phyloP scores from a whole-genome alignment of 768 basidiomycete species.

The Lentinula boryana region DNA sequence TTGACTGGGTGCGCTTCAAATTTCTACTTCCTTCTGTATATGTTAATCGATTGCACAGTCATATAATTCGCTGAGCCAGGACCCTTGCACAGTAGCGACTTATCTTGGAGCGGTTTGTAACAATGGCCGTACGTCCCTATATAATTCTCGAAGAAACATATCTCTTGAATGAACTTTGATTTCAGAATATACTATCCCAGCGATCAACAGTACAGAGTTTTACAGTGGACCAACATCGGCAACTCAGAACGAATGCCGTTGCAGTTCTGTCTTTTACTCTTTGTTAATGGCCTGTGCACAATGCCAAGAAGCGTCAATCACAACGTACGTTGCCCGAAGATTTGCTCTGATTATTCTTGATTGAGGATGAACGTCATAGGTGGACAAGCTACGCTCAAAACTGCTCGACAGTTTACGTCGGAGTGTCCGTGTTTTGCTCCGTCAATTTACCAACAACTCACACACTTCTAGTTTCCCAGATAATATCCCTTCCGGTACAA shows the following conservation, averaged over 20 bases:
- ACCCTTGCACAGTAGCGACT: conserved; percentile 22
- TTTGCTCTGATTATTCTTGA: neutral
- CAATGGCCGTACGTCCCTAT: neutral
- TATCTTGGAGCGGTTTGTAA: conserved; percentile 23
- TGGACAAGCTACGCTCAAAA: conserved; percentile 1
- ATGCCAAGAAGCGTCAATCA: conserved; percentile 1
- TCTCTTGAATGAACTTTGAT: neutral
- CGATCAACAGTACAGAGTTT: conserved; percentile 3
- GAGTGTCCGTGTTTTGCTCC: neutral
- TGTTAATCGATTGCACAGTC: neutral
- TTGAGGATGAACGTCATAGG: neutral
- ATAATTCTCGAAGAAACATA: neutral
- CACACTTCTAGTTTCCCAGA: neutral
- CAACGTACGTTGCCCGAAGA: neutral
- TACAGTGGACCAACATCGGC: conserved; percentile 2
- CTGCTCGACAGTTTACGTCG: neutral
- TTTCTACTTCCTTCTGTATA: neutral
- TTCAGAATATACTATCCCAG: conserved; percentile 3
- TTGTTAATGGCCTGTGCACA: conserved; percentile 4
- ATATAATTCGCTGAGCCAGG: conserved; percentile 21
- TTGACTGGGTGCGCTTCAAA: conserved; percentile 5
- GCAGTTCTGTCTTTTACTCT: conserved; percentile 3
- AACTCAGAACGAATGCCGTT: conserved; percentile 2
- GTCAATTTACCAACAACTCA: neutral
- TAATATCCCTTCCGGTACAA: neutral